Evolutionary conservation across 768 basidiomycete species (phyloP).

Genomic region (Termitomyces sp.): DNA sequence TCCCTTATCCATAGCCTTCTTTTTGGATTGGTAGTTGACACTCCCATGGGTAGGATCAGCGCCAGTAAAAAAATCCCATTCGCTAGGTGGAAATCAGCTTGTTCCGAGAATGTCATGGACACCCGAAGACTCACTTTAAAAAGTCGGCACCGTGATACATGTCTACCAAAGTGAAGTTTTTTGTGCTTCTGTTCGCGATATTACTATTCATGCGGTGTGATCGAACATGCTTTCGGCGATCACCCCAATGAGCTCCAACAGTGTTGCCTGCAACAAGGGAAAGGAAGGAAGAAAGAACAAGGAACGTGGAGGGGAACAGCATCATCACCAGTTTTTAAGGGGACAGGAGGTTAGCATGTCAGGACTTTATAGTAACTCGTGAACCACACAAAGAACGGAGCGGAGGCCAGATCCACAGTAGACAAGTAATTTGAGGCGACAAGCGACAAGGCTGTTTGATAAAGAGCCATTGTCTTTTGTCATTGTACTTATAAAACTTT

Average conservation of each 20-base stretch:
- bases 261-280: conserved; percentile 29
- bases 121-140: conserved; percentile 43
- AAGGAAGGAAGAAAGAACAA: conserved; percentile 7
- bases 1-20: conserved; percentile 44
- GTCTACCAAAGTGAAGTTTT: conserved; percentile 28
- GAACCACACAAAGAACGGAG: background rate
- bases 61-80: conserved; percentile 64
- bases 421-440: background rate
- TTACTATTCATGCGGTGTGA: conserved; percentile 5
- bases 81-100: conserved; percentile 27
- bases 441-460: too few relatives aligned
- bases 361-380: conserved; percentile 7
- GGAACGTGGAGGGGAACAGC: conserved; percentile 5
- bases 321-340: background rate
- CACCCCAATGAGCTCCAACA: conserved; percentile 13
- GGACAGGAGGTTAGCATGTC: background rate
- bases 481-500: background rate
- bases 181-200: conserved; percentile 7
- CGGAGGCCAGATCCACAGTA: background rate
- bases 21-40: conserved; percentile 54
- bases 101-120: background rate
- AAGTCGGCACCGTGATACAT: conserved; percentile 50
- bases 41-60: conserved; percentile 69
- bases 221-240: conserved; percentile 20
- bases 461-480: background rate